Base-by-base conservation (phyloP, 2,329 filamentous ascomycete species). In the Cladobotryum protrusum region DNA sequence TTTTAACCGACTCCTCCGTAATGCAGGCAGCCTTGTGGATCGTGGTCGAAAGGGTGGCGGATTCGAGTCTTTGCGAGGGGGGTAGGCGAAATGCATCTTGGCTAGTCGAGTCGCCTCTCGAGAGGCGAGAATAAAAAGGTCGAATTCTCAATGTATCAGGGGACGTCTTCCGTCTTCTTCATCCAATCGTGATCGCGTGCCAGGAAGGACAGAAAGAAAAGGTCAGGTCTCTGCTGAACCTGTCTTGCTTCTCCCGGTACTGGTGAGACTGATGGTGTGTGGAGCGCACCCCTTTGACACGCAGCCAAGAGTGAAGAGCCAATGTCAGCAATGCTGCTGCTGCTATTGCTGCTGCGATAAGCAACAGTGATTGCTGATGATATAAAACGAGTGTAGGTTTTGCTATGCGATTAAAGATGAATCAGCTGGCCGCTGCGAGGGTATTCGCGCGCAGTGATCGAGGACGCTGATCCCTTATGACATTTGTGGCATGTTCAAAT, bases 1-100 rank as follows among this genome's bases (percentile, higher is more conserved):
- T 64, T 82, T 82, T 48, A 85, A 62, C 57, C 86, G 82, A 61
- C 77, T 81, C 58, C 81, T 78, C 54, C 86, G 80, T 55, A 81
- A 62, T 53, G 73, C 61, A 43, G 81, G 64, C 17, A 72, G 67
- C 58, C 75, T 71, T 62, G 82, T 72, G 56, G 78, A 76, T 61
- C 82, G 77, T 43, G 79, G 75, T 56, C 77, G 76, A 70, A 88
- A 92, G 29, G 85, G 83, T 57, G 83, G 81, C 57, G 86, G 82
- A 63, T 86, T 83, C 57, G 87, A 92, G 63, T 80, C 83, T 72
- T 92, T 95, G 68, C 90, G 86, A 62, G 89, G 82, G 49, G 90
- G 90, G 61, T 95, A 84, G 56, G 91, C 89, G 76, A 92, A 90
- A 68, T 96, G 91, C 89, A 96, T 93, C 59, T 61, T 74, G 62